A percentile compares a stretch with the other conserved stretches of the same genome.
phyloP scores from a whole-genome alignment of 148 eudicot genomes.

The Vaccinium corymbosum region DNA sequence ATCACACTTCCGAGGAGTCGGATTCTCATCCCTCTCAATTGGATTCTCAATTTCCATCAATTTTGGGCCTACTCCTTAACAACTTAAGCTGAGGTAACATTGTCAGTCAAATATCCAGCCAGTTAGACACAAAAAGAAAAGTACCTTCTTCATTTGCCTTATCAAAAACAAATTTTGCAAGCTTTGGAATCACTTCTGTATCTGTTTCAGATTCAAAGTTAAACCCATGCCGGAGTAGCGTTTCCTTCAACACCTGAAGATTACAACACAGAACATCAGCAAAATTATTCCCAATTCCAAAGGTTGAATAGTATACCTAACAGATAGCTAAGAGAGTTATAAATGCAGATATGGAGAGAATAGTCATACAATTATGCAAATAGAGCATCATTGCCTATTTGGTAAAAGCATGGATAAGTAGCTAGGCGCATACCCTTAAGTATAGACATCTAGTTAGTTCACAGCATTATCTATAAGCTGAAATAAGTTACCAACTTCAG shows the following conservation, averaged over 20 bases:
- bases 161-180: conserved; percentile 95
- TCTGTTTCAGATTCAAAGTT: conserved; percentile 94
- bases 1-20: background rate
- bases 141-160: conserved; percentile 85
- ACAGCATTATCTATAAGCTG: background rate
- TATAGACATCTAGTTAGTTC: background rate
- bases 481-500: background rate
- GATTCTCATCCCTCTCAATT: background rate
- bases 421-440: background rate
- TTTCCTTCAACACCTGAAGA: conserved; percentile 82
- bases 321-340: background rate
- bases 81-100: background rate
- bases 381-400: background rate
- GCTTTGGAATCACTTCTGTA: conserved; percentile 99
- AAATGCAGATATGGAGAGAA: background rate
- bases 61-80: background rate
- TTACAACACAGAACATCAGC: conserved; percentile 8
- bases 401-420: background rate
- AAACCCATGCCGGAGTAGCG: conserved; percentile 84
- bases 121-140: background rate
- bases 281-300: background rate
- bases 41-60: background rate
- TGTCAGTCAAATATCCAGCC: background rate
- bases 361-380: background rate
- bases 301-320: background rate